Base-by-base conservation (phyloP, 495 filamentous ascomycete genomes). In the Penicillium lagena region DNA sequence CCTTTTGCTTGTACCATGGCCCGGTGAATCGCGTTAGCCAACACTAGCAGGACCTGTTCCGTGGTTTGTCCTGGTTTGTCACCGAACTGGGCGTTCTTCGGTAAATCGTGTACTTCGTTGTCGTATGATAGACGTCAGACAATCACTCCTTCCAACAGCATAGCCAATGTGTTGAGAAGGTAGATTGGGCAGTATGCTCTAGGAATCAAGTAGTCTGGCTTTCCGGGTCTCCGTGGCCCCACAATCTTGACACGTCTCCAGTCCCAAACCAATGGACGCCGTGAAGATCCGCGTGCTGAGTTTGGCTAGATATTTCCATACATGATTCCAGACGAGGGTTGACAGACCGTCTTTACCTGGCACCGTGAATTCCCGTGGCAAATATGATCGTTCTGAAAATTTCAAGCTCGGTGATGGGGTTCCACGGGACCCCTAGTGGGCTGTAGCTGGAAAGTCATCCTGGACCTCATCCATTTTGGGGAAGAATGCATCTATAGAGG, bases 401-500 rank as follows among this genome's bases (percentile, higher is more conserved):
- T 40, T 64, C 54, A 2, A 52, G 40, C 22, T 62, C 44, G 1
- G 59, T 52, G 42, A 60, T 54, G 4, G 46, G 49, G n/a, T 47
- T 17, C 56, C 42, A 64, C 7, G 22, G 42, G 5, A 64, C 45
- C 39, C 46, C 53, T 22, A 36, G 34, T 42, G 17, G 27, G 12
- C 11, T 40, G 8, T 32, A 22, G 13, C 35, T 17, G n/a, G 51
- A 52, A 28, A 29, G 1, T 17, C 15, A 1, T 17, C 15, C 15
- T 17, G 15, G 15, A 4, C 15, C 1, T 17, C 15, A 17, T 17
- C 43, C 43, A 60, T 62, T 13, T 28, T 39, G 6, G 54, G 56
- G 35, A 62, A 64, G 51, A 64, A 62, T 0, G 54, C 12, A 4
- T 60, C 52, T 2, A 64, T 8, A 27, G 62, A 58, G 0, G 45